These are phyloP conservation scores for Pulicaria dysenterica DNA, from an alignment of 129 eudicot genomes.

Conservation along the genomic window DNA sequence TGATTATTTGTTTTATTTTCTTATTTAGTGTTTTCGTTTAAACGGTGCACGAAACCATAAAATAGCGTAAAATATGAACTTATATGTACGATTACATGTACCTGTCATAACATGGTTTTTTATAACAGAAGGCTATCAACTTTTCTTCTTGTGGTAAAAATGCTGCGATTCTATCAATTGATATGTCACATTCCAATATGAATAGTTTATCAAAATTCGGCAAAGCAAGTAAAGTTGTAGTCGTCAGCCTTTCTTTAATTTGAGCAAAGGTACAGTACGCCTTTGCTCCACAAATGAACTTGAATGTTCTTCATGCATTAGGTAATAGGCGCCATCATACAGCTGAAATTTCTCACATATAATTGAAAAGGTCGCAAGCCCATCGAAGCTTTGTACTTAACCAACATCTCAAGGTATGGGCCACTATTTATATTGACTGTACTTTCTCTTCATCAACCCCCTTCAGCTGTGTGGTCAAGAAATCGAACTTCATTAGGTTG, in stretches of 20 bases:
- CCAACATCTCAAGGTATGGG: neutral
- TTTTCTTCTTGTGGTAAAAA: neutral
- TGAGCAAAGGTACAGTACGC: neutral
- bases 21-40: too few species aligned
- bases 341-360: neutral
- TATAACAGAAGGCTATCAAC: slow-evolving; percentile 1
- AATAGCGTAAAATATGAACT: too few species aligned
- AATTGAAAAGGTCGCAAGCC: neutral
- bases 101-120: neutral
- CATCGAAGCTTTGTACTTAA: slow-evolving; percentile 6
- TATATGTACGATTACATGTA: too few species aligned
- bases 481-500: neutral
- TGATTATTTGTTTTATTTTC: too few species aligned
- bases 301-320: neutral
- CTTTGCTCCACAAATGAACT: neutral
- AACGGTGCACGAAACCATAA: too few species aligned
- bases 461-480: neutral
- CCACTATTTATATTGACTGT: neutral
- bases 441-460: neutral
- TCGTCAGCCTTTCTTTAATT: neutral
- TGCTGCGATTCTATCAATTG: neutral
- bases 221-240: neutral
- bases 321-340: slow-evolving; percentile 7
- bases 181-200: neutral
- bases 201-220: slow-evolving; percentile 3